These are phyloP conservation scores for Populus hybrid DNA, from an alignment of 441 rosid genomes.

Conservation along the genomic window DNA sequence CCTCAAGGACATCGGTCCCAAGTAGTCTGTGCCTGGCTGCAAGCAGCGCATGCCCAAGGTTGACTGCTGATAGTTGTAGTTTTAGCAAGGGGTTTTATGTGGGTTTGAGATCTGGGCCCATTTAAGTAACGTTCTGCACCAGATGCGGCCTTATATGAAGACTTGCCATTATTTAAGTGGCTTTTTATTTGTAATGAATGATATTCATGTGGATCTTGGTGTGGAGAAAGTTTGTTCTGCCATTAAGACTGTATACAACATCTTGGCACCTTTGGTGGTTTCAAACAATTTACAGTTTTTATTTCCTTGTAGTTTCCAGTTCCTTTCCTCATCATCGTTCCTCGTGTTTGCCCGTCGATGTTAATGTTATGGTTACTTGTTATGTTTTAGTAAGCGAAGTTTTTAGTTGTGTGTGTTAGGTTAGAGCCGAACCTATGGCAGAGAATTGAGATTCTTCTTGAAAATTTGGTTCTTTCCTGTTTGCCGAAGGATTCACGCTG, in stretches of 20 bases:
- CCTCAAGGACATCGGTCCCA: constrained; percentile 86
- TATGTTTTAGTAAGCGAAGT: neutral
- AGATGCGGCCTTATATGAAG: constrained; percentile 24
- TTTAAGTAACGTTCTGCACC: constrained; percentile 11
- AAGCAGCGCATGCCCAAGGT: neutral
- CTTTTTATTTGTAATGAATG: constrained; percentile 12
- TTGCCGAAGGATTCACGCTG: neutral
- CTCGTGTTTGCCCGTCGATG: neutral
- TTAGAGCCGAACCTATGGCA: neutral
- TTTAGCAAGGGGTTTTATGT: constrained; percentile 19
- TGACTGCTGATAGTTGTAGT: constrained; percentile 20
- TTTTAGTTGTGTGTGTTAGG: neutral
- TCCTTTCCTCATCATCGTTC: neutral
- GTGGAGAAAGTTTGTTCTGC: constrained; percentile 15
- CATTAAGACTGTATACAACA: neutral
- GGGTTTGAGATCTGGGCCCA: constrained; percentile 11
- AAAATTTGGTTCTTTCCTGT: neutral
- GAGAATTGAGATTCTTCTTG: neutral
- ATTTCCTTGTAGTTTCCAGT: neutral
- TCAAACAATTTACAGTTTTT: constrained; percentile 8
- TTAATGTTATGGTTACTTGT: neutral
- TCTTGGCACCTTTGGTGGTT: constrained; percentile 16
- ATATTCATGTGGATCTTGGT: constrained; percentile 23
- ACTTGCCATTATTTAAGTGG: constrained; percentile 22
- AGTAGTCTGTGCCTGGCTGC: constrained; percentile 24